A percentile compares a stretch with the other conserved stretches of the same genome.
phyloP scores from a whole-genome alignment of 768 basidiomycete species.

The Amyloporia xantha region DNA sequence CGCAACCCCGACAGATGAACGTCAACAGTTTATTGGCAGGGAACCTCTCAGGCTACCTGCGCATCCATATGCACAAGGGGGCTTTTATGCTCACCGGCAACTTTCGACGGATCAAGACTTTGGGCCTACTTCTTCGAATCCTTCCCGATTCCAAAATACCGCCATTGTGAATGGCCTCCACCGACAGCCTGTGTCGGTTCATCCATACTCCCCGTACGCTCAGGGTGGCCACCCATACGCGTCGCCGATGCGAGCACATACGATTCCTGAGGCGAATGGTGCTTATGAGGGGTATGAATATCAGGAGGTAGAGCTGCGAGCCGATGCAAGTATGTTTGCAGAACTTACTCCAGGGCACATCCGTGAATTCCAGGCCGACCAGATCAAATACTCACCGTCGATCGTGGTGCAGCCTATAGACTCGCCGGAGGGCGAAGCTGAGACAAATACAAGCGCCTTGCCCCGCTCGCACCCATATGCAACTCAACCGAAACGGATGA shows the following conservation, averaged over 20 bases:
- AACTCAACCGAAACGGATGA: slow-evolving; percentile 32
- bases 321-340: slow-evolving; percentile 18
- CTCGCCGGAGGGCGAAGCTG: neutral
- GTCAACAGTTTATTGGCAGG: slow-evolving; percentile 1
- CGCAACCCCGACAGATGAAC: slow-evolving; percentile 24
- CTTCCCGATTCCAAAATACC: slow-evolving; percentile 9
- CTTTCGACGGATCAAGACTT: neutral
- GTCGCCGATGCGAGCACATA: neutral
- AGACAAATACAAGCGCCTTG: neutral
- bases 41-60: slow-evolving; percentile 21
- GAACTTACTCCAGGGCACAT: slow-evolving; percentile 24
- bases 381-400: slow-evolving; percentile 25
- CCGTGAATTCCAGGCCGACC: slow-evolving; percentile 23
- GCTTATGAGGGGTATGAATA: neutral
- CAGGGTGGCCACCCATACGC: slow-evolving; percentile 20
- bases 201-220: slow-evolving; percentile 20
- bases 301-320: slow-evolving; percentile 5
- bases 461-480: slow-evolving; percentile 17
- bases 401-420: slow-evolving; percentile 6
- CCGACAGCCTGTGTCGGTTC: slow-evolving; percentile 21
- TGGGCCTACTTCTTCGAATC: neutral
- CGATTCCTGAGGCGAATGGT: neutral
- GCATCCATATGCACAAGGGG: slow-evolving; percentile 33
- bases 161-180: slow-evolving; percentile 9
- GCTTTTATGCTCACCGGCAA: slow-evolving; percentile 7